Evolutionary conservation across 2,329 filamentous ascomycete genomes (phyloP), one percentile per base, ranked within the genome.

Genomic region (Nannizziopsis arthrosporioides): DNA sequence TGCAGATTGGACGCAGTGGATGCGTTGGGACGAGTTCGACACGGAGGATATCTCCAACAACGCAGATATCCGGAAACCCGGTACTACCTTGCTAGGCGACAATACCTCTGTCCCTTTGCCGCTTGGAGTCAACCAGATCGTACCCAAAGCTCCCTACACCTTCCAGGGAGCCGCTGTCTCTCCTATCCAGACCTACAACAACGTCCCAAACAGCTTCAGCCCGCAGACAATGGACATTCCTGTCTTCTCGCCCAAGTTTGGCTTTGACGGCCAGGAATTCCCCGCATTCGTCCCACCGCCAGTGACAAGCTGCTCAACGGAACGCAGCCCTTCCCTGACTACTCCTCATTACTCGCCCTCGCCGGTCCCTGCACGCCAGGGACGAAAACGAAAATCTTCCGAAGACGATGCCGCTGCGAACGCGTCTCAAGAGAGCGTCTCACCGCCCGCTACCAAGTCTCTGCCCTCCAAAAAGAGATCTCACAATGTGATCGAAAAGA

Each of bases 401-500:
- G 42, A 50, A 8, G 47, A 44, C 18, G 65, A 69, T 41, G 58
- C 61, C 49, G 56, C 58, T 12, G 59, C 58, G 1, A 53, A 59
- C 59, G 65, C 66, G 37, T 66, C 67, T 11, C 72, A 75, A 4
- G 74, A 80, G 17, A 72, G 75, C 78, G n/a, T 77, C 80, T 42
- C 78, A 5, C 44, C 52, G 4, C 54, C 57, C 1, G 57, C 59
- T 35, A 34, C 51, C 27, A 67, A 82, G 10, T 73, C 78, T 74
- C 55, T 76, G 72, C 57, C 80, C 74, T 58, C 72, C 60, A 95
- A 94, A 74, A 95, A 95, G 74, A 93, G 89, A 30, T 88, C 90
- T 1, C 90, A 96, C 68, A 96, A 95, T 66, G 92, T 96, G 76
- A 95, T 96, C 54, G 90, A 96, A 69, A 96, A 95, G 74, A 75